Evolutionary conservation across 1,284 basidiomycete species (phyloP).

Genomic region (Neonothopanus nambi): DNA sequence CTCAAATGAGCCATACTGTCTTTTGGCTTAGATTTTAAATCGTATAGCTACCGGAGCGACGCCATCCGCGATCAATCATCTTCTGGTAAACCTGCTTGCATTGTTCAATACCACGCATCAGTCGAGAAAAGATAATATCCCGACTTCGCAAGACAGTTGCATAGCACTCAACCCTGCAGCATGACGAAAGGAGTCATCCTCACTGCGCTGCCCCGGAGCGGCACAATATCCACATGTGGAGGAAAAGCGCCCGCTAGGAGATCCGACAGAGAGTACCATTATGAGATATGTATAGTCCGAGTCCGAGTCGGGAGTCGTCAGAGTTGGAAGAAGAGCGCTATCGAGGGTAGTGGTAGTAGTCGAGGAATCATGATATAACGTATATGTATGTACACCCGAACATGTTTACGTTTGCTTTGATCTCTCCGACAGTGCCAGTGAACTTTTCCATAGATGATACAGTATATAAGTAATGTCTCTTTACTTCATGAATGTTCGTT

Average conservation of each 20-base stretch:
- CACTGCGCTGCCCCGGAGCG: constrained; percentile 36
- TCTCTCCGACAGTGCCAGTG: too few relatives aligned
- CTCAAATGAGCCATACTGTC: not conserved
- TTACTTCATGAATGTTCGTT: too few relatives aligned
- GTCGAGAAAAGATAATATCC: constrained; percentile 14
- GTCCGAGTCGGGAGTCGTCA: constrained; percentile 12
- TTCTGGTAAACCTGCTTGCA: constrained; percentile 61
- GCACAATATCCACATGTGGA: constrained; percentile 50
- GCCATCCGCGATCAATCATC: constrained; percentile 91
- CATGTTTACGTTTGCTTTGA: too few relatives aligned
- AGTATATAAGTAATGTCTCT: too few relatives aligned
- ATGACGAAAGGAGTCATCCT: constrained; percentile 30
- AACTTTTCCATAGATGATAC: too few relatives aligned
- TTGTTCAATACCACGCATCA: not conserved
- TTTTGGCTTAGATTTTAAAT: not conserved
- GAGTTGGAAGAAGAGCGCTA: too few relatives aligned
- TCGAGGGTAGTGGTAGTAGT: too few relatives aligned
- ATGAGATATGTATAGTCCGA: too few relatives aligned
- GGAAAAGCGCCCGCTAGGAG: constrained; percentile 29
- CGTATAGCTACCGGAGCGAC: constrained; percentile 63
- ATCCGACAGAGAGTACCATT: constrained; percentile 33
- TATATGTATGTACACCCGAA: too few relatives aligned
- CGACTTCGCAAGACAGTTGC: constrained; percentile 53
- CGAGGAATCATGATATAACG: too few relatives aligned
- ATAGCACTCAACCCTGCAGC: constrained; percentile 36